Conservation (phyloP, 2,329 filamentous ascomycete species). For the Pyrenophora tritici-repentis region DNA sequence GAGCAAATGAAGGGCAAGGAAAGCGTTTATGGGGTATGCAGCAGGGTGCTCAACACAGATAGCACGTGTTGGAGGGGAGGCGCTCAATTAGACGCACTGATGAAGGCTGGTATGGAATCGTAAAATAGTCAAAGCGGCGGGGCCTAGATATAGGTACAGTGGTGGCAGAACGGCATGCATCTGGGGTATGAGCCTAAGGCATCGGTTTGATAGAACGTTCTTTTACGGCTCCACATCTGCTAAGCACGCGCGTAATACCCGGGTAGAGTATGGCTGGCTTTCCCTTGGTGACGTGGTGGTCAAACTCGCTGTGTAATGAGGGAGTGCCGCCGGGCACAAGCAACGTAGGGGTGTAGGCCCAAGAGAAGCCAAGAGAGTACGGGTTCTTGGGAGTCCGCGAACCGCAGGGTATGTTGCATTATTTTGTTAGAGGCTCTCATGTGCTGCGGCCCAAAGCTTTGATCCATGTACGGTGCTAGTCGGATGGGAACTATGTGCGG, state of each 20-base stretch:
- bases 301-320: conserved; percentile 37
- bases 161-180: conserved; percentile 19
- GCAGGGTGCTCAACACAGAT: conserved; percentile 26
- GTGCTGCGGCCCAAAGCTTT: conserved; percentile 29
- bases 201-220: conserved; percentile 23
- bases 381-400: conserved; percentile 35
- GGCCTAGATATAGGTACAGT: conserved; percentile 22
- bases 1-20: conserved; percentile 8
- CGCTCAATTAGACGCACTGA: conserved; percentile 22
- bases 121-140: conserved; percentile 17
- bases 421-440: conserved; percentile 27
- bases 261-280: conserved; percentile 29
- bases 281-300: conserved; percentile 44
- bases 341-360: conserved; percentile 43
- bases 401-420: conserved; percentile 32
- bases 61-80: conserved; percentile 22
- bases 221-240: conserved; percentile 27
- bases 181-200: conserved; percentile 23
- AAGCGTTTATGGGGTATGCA: conserved; percentile 12
- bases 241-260: conserved; percentile 37
- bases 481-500: conserved; percentile 21
- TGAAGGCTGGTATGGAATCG: conserved; percentile 7
- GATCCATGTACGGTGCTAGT: conserved; percentile 20
- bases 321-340: conserved; percentile 39
- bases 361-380: conserved; percentile 43